These are phyloP conservation scores for Cryptosporidium viatorum DNA, from an alignment of 169 alveolate species.

Conservation along the genomic window DNA sequence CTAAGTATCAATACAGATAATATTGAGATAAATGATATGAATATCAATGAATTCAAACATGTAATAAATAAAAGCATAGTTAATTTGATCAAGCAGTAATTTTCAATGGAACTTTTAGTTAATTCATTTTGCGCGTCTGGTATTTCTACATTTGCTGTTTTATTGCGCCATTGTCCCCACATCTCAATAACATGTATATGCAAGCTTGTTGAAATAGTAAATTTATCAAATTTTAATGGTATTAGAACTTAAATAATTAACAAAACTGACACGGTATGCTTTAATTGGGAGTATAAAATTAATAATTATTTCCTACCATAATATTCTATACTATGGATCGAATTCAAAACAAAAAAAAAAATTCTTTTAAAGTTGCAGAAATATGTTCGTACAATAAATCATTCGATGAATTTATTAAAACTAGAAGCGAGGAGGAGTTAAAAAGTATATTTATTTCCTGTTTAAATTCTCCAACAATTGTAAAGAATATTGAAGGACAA, in stretches of 20 bases:
- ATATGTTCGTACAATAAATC: conserved; percentile 12
- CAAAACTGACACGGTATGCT: not conserved
- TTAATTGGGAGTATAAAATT: not conserved
- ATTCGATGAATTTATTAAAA: conserved; percentile 5
- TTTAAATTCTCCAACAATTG: conserved; percentile 32
- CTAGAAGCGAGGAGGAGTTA: not conserved
- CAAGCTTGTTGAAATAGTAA: not conserved
- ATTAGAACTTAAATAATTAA: not conserved
- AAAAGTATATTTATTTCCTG: not conserved
- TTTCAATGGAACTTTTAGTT: not conserved
- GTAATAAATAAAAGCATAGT: conserved; percentile 5
- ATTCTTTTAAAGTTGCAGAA: conserved; percentile 3
- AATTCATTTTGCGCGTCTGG: not conserved
- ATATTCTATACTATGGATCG: not conserved
- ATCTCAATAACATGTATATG: not conserved
- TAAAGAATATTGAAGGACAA: conserved; percentile 62
- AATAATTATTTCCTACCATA: not conserved
- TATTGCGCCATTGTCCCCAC: conserved; percentile 8
- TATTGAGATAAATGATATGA: conserved; percentile 1
- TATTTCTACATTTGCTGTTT: not conserved
- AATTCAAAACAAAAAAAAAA: conserved; percentile 6
- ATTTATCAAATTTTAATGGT: not conserved
- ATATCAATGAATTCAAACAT: conserved; percentile 6
- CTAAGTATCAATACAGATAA: conserved; percentile 13
- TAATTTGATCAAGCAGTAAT: not conserved